Evolutionary conservation across 306 rosid genomes (phyloP), one percentile per base, ranked within the genome.

Genomic region (Malus orientalis): DNA sequence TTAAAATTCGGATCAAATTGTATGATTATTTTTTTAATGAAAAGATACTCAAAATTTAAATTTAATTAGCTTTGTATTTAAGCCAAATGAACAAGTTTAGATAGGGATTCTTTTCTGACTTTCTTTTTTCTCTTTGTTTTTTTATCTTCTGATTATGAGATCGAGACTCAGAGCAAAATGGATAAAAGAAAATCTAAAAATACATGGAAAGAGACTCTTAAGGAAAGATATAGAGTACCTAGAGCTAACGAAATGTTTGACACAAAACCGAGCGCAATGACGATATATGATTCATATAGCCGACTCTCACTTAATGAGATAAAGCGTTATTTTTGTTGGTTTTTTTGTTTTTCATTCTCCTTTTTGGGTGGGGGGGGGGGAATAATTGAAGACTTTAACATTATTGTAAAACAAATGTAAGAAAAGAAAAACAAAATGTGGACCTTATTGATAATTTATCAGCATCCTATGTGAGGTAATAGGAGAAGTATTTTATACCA

Each of bases 51-150:
- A 19, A 44, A 74, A 29, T 58, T 16, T 61, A 47, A 16, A 15
- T 27, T 12, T 19, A 36, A 36, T 8, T 18, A 12, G 78, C 47
- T 74, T 74, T 2, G 70, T 62, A 45, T 45, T 61, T 74, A 74
- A 74, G 78, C 70, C 45, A 44, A 74, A 74, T 44, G 16, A 61
- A 74, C 70, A 74, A 22, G 32, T 11, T 19, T 45, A 42, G 67
- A 9, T 58, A 38, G 18, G 58, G 78, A 74, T 74, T 74, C 60
- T 47, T 74, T 59, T 45, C 47, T 29, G 70, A 62, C 38, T 33
- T 1, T 12, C 27, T 18, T 58, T 19, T 22, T 13, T 30, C 59
- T 55, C 8, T 72, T 55, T 55, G 8, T 20, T 55, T 36, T 36
- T 36, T 36, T 36, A 8, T 36, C 2, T 36, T 36, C 40, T 8